Conservation (phyloP, 2,329 filamentous ascomycete genomes). For the Pestalotiopsis sp. region DNA sequence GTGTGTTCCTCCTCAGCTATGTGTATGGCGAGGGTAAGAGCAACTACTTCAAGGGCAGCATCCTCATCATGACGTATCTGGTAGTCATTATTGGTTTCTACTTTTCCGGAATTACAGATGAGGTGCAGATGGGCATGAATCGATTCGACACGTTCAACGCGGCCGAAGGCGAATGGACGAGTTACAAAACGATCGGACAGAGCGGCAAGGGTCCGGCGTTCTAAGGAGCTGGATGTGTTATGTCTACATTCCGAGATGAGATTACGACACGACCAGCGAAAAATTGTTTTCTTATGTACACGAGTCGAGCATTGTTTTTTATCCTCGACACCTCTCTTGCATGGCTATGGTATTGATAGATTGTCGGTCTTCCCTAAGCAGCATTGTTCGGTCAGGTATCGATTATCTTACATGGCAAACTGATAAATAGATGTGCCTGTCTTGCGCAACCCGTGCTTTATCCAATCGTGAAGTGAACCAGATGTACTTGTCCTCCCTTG, state of each 20-base stretch:
- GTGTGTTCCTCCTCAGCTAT: constrained; percentile 94
- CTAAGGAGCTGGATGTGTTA: constrained; percentile 24
- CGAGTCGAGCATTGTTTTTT: not conserved
- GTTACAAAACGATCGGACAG: constrained; percentile 57
- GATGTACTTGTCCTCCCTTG: too few relatives aligned
- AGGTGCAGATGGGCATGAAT: constrained; percentile 39
- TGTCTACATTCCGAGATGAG: not conserved
- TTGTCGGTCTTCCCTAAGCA: not conserved
- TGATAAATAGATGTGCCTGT: not conserved
- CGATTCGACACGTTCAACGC: constrained; percentile 57
- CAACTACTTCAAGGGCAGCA: constrained; percentile 99
- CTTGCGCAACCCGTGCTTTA: not conserved
- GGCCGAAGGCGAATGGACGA: constrained; percentile 49
- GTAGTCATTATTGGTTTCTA: constrained; percentile 93
- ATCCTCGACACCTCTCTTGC: not conserved
- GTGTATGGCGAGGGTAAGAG: constrained; percentile 99
- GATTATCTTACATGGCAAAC: not conserved
- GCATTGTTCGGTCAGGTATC: constrained; percentile 5
- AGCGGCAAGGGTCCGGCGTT: constrained; percentile 41
- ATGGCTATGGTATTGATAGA: not conserved
- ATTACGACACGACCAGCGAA: not conserved
- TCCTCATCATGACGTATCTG: constrained; percentile 88
- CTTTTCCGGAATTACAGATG: constrained; percentile 64
- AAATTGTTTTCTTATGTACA: not conserved
- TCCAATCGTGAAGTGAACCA: too few relatives aligned